phyloP scores from a whole-genome alignment of 352 stramenopile genomes.

The Phytopythium delawarense region DNA sequence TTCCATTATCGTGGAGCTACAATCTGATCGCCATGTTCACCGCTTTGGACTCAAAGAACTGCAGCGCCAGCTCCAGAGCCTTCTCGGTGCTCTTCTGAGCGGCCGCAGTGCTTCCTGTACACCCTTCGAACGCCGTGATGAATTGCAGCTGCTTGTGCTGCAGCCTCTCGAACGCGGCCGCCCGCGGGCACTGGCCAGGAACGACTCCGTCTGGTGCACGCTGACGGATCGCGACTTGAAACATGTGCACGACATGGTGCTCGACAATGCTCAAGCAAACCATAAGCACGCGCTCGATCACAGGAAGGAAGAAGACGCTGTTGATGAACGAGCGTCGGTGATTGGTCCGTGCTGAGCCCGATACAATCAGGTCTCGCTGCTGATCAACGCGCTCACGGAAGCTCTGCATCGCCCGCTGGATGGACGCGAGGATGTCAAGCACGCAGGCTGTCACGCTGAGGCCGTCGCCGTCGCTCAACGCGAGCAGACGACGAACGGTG shows the following conservation, averaged over 20 bases:
- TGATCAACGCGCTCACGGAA: constrained; percentile 30
- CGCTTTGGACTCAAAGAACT: constrained; percentile 45
- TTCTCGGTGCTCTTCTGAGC: constrained; percentile 55
- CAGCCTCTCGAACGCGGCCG: constrained; percentile 32
- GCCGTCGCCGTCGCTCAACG: constrained; percentile 47
- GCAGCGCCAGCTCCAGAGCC: constrained; percentile 41
- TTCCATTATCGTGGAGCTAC: background rate
- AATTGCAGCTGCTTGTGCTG: constrained; percentile 65
- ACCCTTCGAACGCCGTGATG: constrained; percentile 66
- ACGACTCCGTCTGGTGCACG: background rate
- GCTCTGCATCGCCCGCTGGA: constrained; percentile 29
- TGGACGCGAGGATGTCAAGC: constrained; percentile 45
- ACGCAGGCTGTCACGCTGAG: constrained; percentile 60
- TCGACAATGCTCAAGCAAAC: constrained; percentile 37
- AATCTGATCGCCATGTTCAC: constrained; percentile 13
- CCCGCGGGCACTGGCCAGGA: constrained; percentile 11
- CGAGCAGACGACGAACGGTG: constrained; percentile 25
- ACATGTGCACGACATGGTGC: constrained; percentile 48
- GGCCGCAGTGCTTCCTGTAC: constrained; percentile 30
- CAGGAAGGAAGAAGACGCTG: constrained; percentile 39
- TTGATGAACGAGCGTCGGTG: constrained; percentile 55
- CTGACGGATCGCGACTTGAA: constrained; percentile 9
- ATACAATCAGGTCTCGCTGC: constrained; percentile 26
- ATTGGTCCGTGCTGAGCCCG: constrained; percentile 48
- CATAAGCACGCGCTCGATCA: constrained; percentile 40